Conservation (phyloP, 108 stramenopile species). For the Chaetoceros tenuissimus region DNA sequence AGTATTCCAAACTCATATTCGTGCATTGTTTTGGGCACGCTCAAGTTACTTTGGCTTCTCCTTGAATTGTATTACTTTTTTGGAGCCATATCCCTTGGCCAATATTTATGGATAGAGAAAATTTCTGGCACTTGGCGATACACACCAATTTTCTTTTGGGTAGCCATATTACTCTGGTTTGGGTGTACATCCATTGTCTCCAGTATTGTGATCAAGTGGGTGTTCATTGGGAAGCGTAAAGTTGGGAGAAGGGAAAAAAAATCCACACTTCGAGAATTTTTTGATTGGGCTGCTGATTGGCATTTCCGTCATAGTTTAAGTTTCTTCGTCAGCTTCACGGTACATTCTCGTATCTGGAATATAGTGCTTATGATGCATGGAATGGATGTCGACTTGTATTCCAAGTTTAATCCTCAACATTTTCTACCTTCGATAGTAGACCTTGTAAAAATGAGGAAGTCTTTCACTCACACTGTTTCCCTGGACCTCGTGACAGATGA, state of each 20-base stretch:
- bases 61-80: slow-evolving; percentile 2
- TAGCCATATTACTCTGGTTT: background rate
- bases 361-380: slow-evolving; percentile 4
- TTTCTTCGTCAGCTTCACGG: background rate
- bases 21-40: background rate
- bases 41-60: slow-evolving; percentile 5
- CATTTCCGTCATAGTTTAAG: background rate
- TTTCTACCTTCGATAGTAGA: slow-evolving; percentile 10
- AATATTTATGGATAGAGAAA: background rate
- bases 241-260: too few species aligned
- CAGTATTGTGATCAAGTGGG: slow-evolving; percentile 7
- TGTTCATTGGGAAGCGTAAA: slow-evolving; percentile 1
- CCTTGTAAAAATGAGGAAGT: slow-evolving; percentile 1
- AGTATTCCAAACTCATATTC: background rate
- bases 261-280: too few species aligned
- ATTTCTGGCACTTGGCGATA: slow-evolving; percentile 7
- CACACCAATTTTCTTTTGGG: background rate
- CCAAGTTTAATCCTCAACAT: background rate
- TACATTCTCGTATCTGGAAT: slow-evolving; percentile 1
- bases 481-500: background rate
- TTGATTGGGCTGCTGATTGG: slow-evolving; percentile 3
- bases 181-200: background rate
- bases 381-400: slow-evolving; percentile 5
- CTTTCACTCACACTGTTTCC: background rate
- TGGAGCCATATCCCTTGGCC: background rate